A percentile compares a stretch with the other conserved stretches of the same genome.
These are phyloP conservation scores for Barnettozyma populi DNA, from an alignment of 805 yeast species.

Conservation along the genomic window DNA sequence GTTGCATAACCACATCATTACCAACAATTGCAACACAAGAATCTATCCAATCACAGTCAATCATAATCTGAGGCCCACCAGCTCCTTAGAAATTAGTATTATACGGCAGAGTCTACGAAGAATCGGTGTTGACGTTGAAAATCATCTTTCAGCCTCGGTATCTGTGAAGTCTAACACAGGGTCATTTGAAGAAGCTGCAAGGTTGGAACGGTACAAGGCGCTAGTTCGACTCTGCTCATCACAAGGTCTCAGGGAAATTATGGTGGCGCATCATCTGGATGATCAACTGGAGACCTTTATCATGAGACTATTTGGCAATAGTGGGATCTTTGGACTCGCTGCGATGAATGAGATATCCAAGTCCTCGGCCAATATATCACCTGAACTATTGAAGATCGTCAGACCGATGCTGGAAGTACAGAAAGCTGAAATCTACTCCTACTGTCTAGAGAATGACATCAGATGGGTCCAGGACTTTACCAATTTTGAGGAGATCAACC, in stretches of 20 bases:
- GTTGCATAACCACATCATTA: slow-evolving; percentile 32
- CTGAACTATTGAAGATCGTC: slow-evolving; percentile 24
- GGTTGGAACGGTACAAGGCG: slow-evolving; percentile 44
- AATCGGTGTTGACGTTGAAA: slow-evolving; percentile 17
- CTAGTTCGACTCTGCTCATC: slow-evolving; percentile 37
- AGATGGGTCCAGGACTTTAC: slow-evolving; percentile 71
- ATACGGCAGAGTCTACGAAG: slow-evolving; percentile 12
- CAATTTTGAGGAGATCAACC: slow-evolving; percentile 46
- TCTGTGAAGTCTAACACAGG: slow-evolving; percentile 14
- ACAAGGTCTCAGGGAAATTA: slow-evolving; percentile 31
- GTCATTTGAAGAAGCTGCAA: slow-evolving; percentile 55
- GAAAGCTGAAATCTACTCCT: slow-evolving; percentile 41
- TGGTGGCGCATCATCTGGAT: slow-evolving; percentile 64
- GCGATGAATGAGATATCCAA: slow-evolving; percentile 39
- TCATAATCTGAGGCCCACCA: slow-evolving; percentile 46
- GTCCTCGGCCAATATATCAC: slow-evolving; percentile 14
- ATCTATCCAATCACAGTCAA: slow-evolving; percentile 61
- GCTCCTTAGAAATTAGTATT: slow-evolving; percentile 23
- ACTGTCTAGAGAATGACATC: slow-evolving; percentile 37
- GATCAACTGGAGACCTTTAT: slow-evolving; percentile 71
- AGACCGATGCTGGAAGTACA: slow-evolving; percentile 49
- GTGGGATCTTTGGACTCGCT: slow-evolving; percentile 51
- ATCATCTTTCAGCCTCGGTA: slow-evolving; percentile 28
- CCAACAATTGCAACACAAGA: slow-evolving; percentile 26
- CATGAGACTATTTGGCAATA: slow-evolving; percentile 42